Percentiles rank a stretch among this genome's conserved stretches.
phyloP scores from a whole-genome alignment of 2,329 filamentous ascomycete species.

The Fusarium sp. region DNA sequence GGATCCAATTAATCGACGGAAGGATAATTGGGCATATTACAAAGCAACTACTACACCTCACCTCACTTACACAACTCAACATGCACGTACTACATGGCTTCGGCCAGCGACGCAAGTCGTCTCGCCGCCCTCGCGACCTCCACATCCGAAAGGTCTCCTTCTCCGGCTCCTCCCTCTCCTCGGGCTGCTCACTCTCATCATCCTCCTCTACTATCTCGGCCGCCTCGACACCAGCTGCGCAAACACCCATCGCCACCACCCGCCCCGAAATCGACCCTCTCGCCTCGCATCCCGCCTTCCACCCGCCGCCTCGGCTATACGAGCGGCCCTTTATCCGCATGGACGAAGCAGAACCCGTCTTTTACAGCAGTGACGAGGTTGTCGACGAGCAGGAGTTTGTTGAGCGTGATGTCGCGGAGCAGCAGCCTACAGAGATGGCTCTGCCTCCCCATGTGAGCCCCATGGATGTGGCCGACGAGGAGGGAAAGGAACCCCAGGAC shows the following conservation, averaged over 20 bases:
- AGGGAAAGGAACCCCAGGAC: conserved; percentile 49
- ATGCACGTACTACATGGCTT: conserved; percentile 59
- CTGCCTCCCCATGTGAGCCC: conserved; percentile 51
- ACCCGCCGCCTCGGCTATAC: conserved; percentile 56
- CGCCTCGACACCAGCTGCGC: conserved; percentile 35
- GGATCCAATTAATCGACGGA: conserved; percentile 1
- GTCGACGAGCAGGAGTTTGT: conserved; percentile 44
- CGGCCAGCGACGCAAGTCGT: conserved; percentile 55
- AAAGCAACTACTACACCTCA: conserved; percentile 10
- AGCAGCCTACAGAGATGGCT: conserved; percentile 49
- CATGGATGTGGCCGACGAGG: conserved; percentile 43
- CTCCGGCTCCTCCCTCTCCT: conserved; percentile 58
- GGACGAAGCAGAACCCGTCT: conserved; percentile 48
- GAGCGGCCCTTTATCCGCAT: conserved; percentile 54
- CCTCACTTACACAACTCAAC: conserved; percentile 24
- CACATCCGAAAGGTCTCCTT: conserved; percentile 61
- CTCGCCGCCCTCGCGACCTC: conserved; percentile 54
- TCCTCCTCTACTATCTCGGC: conserved; percentile 51
- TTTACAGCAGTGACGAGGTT: conserved; percentile 45
- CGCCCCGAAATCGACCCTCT: conserved; percentile 54
- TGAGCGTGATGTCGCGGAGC: conserved; percentile 48
- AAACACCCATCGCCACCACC: conserved; percentile 46
- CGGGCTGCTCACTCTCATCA: conserved; percentile 55
- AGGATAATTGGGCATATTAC: conserved; percentile 11
- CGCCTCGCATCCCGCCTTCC: conserved; percentile 53